These are phyloP conservation scores for Handroanthus guayacan DNA, from an alignment of 257 asterid genomes.

Conservation along the genomic window DNA sequence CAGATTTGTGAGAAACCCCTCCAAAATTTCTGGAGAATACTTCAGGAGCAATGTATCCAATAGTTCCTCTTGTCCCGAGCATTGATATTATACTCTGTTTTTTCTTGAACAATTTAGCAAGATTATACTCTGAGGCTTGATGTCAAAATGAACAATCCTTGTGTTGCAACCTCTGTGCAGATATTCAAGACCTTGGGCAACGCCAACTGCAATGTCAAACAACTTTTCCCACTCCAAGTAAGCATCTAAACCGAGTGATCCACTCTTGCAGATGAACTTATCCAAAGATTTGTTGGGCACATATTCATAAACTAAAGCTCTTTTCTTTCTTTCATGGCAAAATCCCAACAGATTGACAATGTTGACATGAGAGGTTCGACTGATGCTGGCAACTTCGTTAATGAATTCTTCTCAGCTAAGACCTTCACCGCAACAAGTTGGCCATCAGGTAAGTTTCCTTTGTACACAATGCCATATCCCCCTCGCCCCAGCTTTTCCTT, in stretches of 20 bases:
- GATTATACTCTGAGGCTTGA: conserved; percentile 79
- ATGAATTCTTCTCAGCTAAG: conserved; percentile 58
- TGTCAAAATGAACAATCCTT: conserved; percentile 73
- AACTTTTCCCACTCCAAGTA: conserved; percentile 53
- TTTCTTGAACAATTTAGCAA: conserved; percentile 57
- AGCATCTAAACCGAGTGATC: conserved; percentile 26
- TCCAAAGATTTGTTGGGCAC: conserved; percentile 76
- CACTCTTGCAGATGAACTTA: conserved; percentile 47
- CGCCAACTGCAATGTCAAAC: conserved; percentile 61
- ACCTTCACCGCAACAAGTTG: conserved; percentile 65
- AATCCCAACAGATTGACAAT: conserved; percentile 70
- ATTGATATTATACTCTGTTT: conserved; percentile 58
- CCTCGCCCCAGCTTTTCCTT: conserved; percentile 58
- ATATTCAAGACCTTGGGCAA: conserved; percentile 66
- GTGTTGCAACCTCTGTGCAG: conserved; percentile 75
- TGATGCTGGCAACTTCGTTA: conserved; percentile 73
- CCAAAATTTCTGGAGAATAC: conserved; percentile 66
- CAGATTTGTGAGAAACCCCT: conserved; percentile 66
- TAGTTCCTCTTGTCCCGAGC: conserved; percentile 60
- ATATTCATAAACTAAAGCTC: conserved; percentile 62
- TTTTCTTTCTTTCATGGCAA: conserved; percentile 46
- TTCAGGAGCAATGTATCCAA: conserved; percentile 80
- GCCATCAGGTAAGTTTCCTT: conserved; percentile 57
- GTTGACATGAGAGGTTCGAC: conserved; percentile 70
- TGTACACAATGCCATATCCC: conserved; percentile 67